Base-by-base conservation (phyloP, 805 yeast species). In the Grigorovia humatica region DNA sequence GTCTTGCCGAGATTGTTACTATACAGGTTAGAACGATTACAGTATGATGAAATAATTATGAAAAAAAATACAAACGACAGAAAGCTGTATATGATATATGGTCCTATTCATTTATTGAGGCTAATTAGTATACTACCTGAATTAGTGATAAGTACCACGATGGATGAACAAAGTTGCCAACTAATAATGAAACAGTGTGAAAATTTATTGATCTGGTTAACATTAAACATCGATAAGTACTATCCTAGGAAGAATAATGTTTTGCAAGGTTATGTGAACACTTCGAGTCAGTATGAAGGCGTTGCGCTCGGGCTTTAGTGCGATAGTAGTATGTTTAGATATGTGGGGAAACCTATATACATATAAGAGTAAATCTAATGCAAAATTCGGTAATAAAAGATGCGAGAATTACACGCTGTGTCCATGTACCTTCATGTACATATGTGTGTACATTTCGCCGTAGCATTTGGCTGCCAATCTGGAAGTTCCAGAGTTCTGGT, bases 81-180 rank as follows among this genome's bases (percentile, higher is more conserved):
- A 13, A 45, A 30, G 32, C 53, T 57, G 27, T 51, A 54, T 12
- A 44, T 30, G 35, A 64, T 83, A 0, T 91, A 90, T 61, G 96
- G 96, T 0, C 75, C 83, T 1, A 90, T 87, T 59, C 97, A 90
- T 67, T 70, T 93, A 41, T 68, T 91, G 54, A 73, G 99, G 56
- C 68, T 91, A 52, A 72, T 89, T 56, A 83, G 87, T 15, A 74
- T 86, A 1, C 68, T 93, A 45, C 98, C 99, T 0, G 93, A 88
- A 11, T 70, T 89, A n/a, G 76, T 90, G 50, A 77, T 88, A 0
- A 83, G 82, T 55, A 81, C 96, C 1, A 70, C 81, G 9, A 85
- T 89, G 89, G 96, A 89, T 59, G 74, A 77, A n/a, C 83, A 81
- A 52, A 80, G 89, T 29, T 59, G 66, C 47, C 61, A 58, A 30